Evolutionary conservation across 805 yeast species (phyloP).

Genomic region (Hanseniaspora valbyensis): DNA sequence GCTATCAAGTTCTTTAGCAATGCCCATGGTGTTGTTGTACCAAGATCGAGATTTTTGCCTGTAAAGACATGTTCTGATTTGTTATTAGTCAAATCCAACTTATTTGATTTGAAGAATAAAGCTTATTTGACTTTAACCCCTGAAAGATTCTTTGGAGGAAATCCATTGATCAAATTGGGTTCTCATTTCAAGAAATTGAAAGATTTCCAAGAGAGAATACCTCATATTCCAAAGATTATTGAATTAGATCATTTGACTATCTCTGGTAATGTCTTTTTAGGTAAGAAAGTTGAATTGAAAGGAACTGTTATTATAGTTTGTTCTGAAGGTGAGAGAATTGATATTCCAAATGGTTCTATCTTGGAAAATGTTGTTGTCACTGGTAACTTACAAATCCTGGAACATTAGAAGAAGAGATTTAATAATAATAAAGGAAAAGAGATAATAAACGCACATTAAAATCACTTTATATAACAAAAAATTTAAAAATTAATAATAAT

Average conservation of each 20-base stretch:
- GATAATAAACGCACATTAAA: not conserved
- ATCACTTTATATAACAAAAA: not conserved
- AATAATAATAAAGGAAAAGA: not conserved
- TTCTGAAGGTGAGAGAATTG: slow-evolving; percentile 92
- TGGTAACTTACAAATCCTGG: slow-evolving; percentile 88
- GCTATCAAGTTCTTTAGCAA: slow-evolving; percentile 91
- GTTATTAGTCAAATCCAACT: slow-evolving; percentile 86
- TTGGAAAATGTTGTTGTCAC: slow-evolving; percentile 95
- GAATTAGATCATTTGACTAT: slow-evolving; percentile 96
- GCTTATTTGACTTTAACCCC: slow-evolving; percentile 82
- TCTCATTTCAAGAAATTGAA: slow-evolving; percentile 93
- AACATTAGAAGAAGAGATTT: slow-evolving; percentile 42
- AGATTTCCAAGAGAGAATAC: slow-evolving; percentile 77
- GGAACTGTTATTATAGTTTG: slow-evolving; percentile 97
- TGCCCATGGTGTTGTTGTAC: slow-evolving; percentile 96
- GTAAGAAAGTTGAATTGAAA: slow-evolving; percentile 80
- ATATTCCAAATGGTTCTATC: slow-evolving; percentile 91
- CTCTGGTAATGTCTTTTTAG: slow-evolving; percentile 89
- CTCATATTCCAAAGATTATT: slow-evolving; percentile 91
- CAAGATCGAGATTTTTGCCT: slow-evolving; percentile 94
- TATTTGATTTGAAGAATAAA: slow-evolving; percentile 69
- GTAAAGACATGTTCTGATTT: slow-evolving; percentile 95
- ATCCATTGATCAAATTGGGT: slow-evolving; percentile 91
- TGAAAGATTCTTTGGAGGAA: slow-evolving; percentile 66
- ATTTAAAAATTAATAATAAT: not conserved